Conservation (phyloP, 257 asterid species). For the Nicotiana knightiana region DNA sequence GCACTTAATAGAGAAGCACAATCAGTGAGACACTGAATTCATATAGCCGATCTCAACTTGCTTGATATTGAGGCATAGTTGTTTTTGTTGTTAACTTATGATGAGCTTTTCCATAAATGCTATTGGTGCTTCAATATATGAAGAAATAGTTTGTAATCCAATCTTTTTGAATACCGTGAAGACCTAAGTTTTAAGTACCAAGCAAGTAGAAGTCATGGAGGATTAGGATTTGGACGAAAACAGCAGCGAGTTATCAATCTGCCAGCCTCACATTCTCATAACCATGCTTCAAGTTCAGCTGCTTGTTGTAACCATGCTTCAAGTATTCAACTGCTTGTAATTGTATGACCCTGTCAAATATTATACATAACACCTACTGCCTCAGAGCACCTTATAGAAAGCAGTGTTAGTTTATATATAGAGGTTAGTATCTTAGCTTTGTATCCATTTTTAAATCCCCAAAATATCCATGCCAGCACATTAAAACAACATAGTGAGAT, state of each 20-base stretch:
- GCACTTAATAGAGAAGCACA: neutral
- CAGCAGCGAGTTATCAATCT: neutral
- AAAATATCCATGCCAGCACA: no score
- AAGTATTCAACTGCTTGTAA: neutral
- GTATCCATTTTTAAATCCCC: no score
- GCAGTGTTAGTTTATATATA: neutral
- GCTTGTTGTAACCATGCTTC: neutral
- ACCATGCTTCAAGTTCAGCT: neutral
- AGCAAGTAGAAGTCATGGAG: neutral
- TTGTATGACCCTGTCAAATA: neutral
- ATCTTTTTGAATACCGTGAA: neutral
- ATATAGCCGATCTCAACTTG: neutral
- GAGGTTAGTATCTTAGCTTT: no score
- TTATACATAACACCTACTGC: neutral
- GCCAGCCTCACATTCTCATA: neutral
- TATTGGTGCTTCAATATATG: neutral
- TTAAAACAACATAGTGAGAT: no score
- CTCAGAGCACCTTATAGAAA: neutral
- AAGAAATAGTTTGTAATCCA: neutral
- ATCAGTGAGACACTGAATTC: neutral
- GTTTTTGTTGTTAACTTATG: neutral
- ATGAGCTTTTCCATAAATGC: neutral
- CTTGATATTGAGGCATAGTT: neutral
- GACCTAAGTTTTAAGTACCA: neutral
- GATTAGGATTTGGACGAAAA: neutral